Base-by-base conservation (phyloP, 192 early-diverging fungal species). In the Linnemannia hyalina region DNA sequence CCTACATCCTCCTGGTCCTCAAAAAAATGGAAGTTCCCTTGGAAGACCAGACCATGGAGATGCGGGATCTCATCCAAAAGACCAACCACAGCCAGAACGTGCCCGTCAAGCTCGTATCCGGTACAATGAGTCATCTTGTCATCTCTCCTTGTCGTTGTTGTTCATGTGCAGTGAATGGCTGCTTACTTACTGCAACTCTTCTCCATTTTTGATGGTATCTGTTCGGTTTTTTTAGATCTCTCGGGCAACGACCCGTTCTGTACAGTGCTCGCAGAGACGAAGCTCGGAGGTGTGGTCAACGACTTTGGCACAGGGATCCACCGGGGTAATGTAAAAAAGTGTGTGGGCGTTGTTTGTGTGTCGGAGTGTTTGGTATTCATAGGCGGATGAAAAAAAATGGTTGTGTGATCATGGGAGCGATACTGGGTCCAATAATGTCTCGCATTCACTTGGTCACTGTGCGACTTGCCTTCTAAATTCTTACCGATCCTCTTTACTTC, bases 191-290 rank as follows among this genome's bases (percentile, higher is more conserved):
- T 16, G 20, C 49, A 52, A 52, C 49, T 52, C 49, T 52, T 52
- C n/a, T 65, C 11, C 55, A 29, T 15, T 65, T 65, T 65, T 7
- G 23, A 5, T 9, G 13, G 6, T 29, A 26, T 46, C 69, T 4
- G 23, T 29, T 69, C 22, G 11, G 49, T 69, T 46, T 40, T 40
- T 40, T 40, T 40, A 76, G 96, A 97, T 85, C 76, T 96, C 54
- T 97, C 96, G n/a, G 91, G 93, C 9, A 92, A 93, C 70, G 96
- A 97, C 75, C 96, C 96, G 20, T 97, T 97, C 80, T 96, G 95
- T 82, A 93, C 94, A 41, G 93, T 96, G n/a, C 72, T 95, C 44
- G 92, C 93, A 40, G 95, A 96, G 75, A 94, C 96, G 42, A 93
- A 93, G 0, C 82, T 97, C 3, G 84, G 93, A 7, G 94, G 94